Conservation (phyloP, 2,329 filamentous ascomycete species). For the Apiospora arundinis region DNA sequence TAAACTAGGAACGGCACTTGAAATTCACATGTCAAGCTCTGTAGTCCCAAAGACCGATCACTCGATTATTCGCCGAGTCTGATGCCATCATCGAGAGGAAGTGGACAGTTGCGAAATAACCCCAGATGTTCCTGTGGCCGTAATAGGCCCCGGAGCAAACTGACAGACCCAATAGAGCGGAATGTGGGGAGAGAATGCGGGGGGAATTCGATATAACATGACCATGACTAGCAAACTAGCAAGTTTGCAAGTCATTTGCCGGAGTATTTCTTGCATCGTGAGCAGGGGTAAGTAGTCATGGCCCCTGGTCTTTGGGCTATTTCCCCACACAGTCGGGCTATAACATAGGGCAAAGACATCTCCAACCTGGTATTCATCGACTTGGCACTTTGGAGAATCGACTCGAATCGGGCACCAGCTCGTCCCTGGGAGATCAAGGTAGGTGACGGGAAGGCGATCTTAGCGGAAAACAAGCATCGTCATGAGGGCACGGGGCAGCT, state of each 20-base stretch:
- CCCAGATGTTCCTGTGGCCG: background rate
- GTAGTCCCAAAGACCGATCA: background rate
- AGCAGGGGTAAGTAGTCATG: conserved; percentile 12
- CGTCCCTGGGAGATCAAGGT: background rate
- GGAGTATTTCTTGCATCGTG: background rate
- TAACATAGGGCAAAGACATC: background rate
- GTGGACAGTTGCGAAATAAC: background rate
- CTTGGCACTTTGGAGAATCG: conserved; percentile 8
- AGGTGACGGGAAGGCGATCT: background rate
- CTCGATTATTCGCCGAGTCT: conserved; percentile 2
- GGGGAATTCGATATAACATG: background rate
- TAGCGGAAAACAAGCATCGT: background rate
- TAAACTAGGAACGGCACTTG: background rate
- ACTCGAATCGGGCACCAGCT: conserved; percentile 8
- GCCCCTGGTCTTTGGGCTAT: background rate
- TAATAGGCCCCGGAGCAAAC: conserved; percentile 2
- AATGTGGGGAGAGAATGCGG: conserved; percentile 19
- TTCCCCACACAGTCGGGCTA: background rate
- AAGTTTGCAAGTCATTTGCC: background rate
- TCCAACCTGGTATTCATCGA: background rate
- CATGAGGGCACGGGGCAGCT: background rate
- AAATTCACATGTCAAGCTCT: background rate
- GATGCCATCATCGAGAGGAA: background rate
- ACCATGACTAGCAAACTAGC: background rate
- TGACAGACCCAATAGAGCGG: background rate